These are phyloP conservation scores for Arachis stenosperma DNA, from an alignment of 306 rosid genomes.

Conservation along the genomic window DNA sequence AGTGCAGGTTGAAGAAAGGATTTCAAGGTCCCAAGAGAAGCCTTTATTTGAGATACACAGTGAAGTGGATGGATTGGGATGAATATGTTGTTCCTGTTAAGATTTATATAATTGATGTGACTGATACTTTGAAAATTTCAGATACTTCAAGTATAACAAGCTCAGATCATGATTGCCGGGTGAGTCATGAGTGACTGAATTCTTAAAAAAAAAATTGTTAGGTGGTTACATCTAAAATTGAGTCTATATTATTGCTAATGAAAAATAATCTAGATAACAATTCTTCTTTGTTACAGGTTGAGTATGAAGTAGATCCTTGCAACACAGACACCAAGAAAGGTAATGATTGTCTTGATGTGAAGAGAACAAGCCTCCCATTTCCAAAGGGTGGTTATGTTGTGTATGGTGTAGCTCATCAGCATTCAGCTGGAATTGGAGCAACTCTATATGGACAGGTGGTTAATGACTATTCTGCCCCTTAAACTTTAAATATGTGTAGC, in stretches of 20 bases:
- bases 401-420: slow-evolving; percentile 86
- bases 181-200: neutral
- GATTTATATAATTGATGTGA: slow-evolving; percentile 66
- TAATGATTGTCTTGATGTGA: slow-evolving; percentile 44
- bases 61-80: slow-evolving; percentile 74
- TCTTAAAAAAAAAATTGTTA: no score
- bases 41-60: slow-evolving; percentile 66
- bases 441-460: slow-evolving; percentile 72
- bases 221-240: no score
- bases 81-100: slow-evolving; percentile 54
- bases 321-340: slow-evolving; percentile 8
- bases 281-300: slow-evolving; percentile 48
- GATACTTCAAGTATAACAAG: neutral
- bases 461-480: no score
- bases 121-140: slow-evolving; percentile 52
- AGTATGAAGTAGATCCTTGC: slow-evolving; percentile 65
- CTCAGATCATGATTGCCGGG: slow-evolving; percentile 55
- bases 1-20: slow-evolving; percentile 57
- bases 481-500: neutral
- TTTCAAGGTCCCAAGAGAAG: slow-evolving; percentile 51
- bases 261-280: no score
- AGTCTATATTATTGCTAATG: no score
- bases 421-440: slow-evolving; percentile 67
- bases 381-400: slow-evolving; percentile 61
- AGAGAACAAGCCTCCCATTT: slow-evolving; percentile 42